phyloP scores from a whole-genome alignment of 306 rosid species.

The Nissolia schottii region DNA sequence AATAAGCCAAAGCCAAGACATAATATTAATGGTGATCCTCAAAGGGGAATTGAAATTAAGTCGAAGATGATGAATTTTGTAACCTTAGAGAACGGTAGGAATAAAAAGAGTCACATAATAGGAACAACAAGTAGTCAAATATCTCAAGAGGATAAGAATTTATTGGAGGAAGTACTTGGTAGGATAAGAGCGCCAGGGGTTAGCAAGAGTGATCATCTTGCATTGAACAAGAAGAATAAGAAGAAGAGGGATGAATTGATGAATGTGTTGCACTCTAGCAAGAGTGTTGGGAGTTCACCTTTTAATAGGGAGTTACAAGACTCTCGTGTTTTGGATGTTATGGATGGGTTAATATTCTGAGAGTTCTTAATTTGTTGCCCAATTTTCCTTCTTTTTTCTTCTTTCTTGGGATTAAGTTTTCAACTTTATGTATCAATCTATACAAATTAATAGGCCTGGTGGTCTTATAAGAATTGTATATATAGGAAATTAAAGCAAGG shows the following conservation, averaged over 20 bases:
- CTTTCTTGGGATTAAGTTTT: not conserved
- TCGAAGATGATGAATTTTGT: conserved; percentile 43
- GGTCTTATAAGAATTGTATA: not conserved
- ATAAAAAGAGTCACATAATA: not conserved
- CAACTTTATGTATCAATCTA: not conserved
- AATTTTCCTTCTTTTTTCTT: not conserved
- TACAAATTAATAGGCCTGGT: not conserved
- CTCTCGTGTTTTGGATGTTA: conserved; percentile 39
- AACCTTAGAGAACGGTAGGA: conserved; percentile 17
- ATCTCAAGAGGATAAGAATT: conserved; percentile 44
- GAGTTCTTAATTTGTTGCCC: not conserved
- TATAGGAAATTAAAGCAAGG: not conserved
- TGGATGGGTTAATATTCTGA: conserved; percentile 48
- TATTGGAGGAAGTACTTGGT: conserved; percentile 50
- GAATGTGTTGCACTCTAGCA: conserved; percentile 41
- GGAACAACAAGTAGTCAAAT: conserved; percentile 35
- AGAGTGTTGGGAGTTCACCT: conserved; percentile 56
- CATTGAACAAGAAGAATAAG: conserved; percentile 23
- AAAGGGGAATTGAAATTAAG: conserved; percentile 42
- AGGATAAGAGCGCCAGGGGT: conserved; percentile 39
- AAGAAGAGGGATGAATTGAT: no score
- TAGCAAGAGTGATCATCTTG: conserved; percentile 59
- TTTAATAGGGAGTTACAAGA: conserved; percentile 13
- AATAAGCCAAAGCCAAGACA: conserved; percentile 34
- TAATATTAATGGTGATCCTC: conserved; percentile 28